phyloP scores from a whole-genome alignment of 768 basidiomycete genomes.

The Mrakia frigida region DNA sequence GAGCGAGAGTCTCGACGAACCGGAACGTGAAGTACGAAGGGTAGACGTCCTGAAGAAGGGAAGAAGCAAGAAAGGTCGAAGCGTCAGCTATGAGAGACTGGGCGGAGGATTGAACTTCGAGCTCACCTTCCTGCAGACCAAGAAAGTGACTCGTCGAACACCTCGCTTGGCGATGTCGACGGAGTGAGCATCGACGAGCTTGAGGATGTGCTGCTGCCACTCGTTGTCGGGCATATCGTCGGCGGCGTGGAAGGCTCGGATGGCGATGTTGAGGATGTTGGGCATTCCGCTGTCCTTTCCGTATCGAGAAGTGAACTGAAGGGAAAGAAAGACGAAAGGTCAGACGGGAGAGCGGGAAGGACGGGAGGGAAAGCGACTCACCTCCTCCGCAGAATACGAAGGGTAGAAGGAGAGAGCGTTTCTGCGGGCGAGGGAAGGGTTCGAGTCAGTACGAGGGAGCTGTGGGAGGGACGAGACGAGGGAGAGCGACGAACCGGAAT shows the following conservation, averaged over 20 bases:
- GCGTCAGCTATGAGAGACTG: background rate
- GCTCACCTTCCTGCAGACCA: constrained; percentile 68
- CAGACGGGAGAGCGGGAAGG: background rate
- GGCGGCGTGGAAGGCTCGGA: constrained; percentile 76
- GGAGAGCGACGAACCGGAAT: constrained; percentile 16
- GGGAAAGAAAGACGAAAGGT: constrained; percentile 53
- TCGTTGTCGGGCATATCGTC: constrained; percentile 71
- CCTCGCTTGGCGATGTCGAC: constrained; percentile 64
- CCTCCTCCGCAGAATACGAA: constrained; percentile 29
- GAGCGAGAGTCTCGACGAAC: background rate
- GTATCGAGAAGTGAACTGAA: constrained; percentile 70
- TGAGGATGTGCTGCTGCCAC: constrained; percentile 63
- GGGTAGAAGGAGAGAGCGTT: constrained; percentile 32
- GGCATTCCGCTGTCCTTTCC: constrained; percentile 68
- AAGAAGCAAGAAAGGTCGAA: background rate
- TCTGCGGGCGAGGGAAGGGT: background rate
- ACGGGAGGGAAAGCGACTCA: background rate
- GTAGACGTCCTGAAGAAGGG: constrained; percentile 57
- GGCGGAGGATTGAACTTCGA: background rate
- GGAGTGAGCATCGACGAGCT: constrained; percentile 65
- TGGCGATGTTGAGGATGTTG: constrained; percentile 88
- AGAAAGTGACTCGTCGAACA: constrained; percentile 83
- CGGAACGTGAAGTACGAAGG: constrained; percentile 85
- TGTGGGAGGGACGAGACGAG: background rate
- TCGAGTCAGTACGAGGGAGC: background rate